A percentile compares a stretch with the other conserved stretches of the same genome.
Evolutionary conservation across 2,329 filamentous ascomycete genomes (phyloP).

Genomic region (Stachybotrys elegans): DNA sequence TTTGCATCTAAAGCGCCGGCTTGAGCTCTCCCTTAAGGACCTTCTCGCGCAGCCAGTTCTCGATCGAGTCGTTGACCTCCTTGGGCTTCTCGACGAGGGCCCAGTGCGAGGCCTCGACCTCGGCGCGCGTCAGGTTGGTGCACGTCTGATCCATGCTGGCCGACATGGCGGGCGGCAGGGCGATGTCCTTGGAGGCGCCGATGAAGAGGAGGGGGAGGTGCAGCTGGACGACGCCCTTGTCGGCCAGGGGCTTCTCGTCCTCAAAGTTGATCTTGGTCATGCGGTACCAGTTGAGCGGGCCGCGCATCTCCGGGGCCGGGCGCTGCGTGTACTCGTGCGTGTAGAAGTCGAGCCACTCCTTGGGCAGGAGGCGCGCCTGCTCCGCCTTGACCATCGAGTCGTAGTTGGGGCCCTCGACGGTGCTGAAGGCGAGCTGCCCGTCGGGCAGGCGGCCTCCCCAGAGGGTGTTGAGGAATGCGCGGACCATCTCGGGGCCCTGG

Average conservation of each 20-base stretch:
- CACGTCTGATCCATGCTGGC: slow-evolving; percentile 65
- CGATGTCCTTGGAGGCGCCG: slow-evolving; percentile 62
- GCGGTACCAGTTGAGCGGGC: slow-evolving; percentile 87
- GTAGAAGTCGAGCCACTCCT: slow-evolving; percentile 74
- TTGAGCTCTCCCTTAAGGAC: slow-evolving; percentile 19
- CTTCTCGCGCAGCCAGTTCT: slow-evolving; percentile 58
- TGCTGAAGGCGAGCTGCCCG: slow-evolving; percentile 53
- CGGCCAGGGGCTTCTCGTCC: slow-evolving; percentile 62
- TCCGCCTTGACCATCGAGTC: slow-evolving; percentile 56
- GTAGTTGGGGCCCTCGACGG: slow-evolving; percentile 57
- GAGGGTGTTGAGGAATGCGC: slow-evolving; percentile 64
- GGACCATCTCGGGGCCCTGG: slow-evolving; percentile 55
- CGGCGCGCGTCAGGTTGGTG: slow-evolving; percentile 56
- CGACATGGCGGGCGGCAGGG: slow-evolving; percentile 68
- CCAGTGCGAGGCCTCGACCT: slow-evolving; percentile 76
- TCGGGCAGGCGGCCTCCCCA: slow-evolving; percentile 61
- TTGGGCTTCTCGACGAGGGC: slow-evolving; percentile 68
- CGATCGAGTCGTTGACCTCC: slow-evolving; percentile 65
- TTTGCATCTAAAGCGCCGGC: slow-evolving; percentile 18
- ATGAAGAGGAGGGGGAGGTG: slow-evolving; percentile 69
- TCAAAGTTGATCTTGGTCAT: slow-evolving; percentile 66
- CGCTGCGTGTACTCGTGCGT: slow-evolving; percentile 63
- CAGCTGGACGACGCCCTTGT: slow-evolving; percentile 47
- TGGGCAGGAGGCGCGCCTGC: slow-evolving; percentile 53
- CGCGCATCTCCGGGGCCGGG: slow-evolving; percentile 56